Base-by-base conservation (phyloP, 179 eudicot genomes). In the Actinidia arguta region DNA sequence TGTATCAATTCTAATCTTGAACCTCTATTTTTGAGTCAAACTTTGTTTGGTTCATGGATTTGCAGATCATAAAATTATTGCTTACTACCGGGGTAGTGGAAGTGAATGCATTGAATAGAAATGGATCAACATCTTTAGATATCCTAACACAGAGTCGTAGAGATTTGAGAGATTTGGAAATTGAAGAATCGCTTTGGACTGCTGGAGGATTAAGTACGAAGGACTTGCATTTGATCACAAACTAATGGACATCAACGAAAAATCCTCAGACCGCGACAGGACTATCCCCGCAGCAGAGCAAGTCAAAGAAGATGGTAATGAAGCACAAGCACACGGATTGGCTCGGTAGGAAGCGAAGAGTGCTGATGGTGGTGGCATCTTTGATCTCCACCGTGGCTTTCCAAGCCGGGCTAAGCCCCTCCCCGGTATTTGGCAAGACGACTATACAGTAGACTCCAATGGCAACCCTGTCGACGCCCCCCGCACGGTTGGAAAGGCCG, bases 381-480 rank as follows among this genome's bases (percentile, higher is more conserved):
- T 52, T 87, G 24, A 78, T 87, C 11, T 88, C 90, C 6, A 83
- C 86, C 0, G 83, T 82, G 71, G 86, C 90, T 8, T 85, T 87
- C 46, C 87, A 87, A 83, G 84, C 90, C 0, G 90, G 88, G 16
- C 39, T 85, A 27, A 85, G 74, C 64, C 90, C 90, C 1, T 86
- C 90, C 83, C 81, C 1, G 79, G 82, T 10, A 63, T 84, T 22
- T 81, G 80, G 81, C 86, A 82, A 59, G 85, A 75, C 7, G 72
- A 81, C 46, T 58, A 50, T 46, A 13, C 14, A 11, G 46, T 16
- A 12, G 83, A 82, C 69, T 54, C 73, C 9, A 31, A 68, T 56
- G 86, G 83, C 16, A 75, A 79, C n/a, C 67, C 78, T 8, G 78
- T 62, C 7, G 6, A 4, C 13, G 8, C 56, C 0, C 78, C 86